Conservation (phyloP, 352 stramenopile genomes). For the Halophytophthora batemanensis region DNA sequence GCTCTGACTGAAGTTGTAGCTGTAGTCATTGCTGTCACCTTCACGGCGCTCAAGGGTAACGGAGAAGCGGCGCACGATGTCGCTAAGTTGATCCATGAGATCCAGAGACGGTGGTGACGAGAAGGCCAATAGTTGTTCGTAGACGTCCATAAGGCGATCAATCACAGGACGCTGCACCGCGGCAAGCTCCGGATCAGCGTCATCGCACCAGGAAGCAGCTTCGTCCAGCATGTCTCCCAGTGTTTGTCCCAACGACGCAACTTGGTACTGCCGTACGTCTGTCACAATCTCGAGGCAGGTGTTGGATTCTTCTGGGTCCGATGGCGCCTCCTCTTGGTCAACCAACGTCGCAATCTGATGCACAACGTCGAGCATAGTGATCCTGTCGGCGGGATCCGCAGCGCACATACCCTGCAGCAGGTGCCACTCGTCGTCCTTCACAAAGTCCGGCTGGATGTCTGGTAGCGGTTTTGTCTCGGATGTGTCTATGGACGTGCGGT, state of each 20-base stretch:
- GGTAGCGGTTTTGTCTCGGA: constrained; percentile 4
- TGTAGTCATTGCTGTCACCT: too few relatives aligned
- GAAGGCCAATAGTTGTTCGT: constrained; percentile 6
- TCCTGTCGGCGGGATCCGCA: constrained; percentile 4
- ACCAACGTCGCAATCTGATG: constrained; percentile 8
- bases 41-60: constrained; percentile 8
- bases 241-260: constrained; percentile 15
- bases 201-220: constrained; percentile 4
- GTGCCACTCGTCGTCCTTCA: constrained; percentile 9
- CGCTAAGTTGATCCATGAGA: constrained; percentile 12
- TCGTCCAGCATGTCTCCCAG: constrained; percentile 9
- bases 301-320: too few relatives aligned
- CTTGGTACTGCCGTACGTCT: constrained; percentile 9
- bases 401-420: too few relatives aligned
- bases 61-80: constrained; percentile 13
- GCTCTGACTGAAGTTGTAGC: too few relatives aligned
- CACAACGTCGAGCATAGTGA: constrained; percentile 7
- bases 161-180: constrained; percentile 12
- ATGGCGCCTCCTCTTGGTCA: background rate
- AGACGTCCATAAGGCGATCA: constrained; percentile 11
- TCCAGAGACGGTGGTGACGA: background rate
- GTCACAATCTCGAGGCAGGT: too few relatives aligned
- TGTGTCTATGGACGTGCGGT: too few relatives aligned
- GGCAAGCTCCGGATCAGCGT: background rate
- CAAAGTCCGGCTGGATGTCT: constrained; percentile 3